Percentiles rank a stretch among this genome's conserved stretches.
These are phyloP conservation scores for Puccinia brachypodii DNA, from an alignment of 1,284 basidiomycete species.

Conservation along the genomic window DNA sequence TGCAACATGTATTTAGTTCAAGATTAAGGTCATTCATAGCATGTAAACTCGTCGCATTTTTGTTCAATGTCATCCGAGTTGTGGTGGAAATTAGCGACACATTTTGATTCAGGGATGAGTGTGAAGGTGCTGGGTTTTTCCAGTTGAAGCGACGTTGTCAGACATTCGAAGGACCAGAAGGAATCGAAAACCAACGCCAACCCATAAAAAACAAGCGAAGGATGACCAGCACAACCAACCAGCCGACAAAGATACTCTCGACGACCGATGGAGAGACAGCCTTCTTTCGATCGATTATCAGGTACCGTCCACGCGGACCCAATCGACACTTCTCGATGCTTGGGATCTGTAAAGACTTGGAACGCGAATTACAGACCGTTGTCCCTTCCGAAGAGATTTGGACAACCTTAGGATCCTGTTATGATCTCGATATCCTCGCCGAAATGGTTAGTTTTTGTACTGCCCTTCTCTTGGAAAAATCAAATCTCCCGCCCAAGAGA, in stretches of 20 bases:
- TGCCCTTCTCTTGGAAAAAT: background rate
- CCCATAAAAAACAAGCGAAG: no score
- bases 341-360: constrained; percentile 38
- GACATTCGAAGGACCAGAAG: no score
- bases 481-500: background rate
- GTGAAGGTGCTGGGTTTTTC: no score
- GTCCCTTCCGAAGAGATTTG: constrained; percentile 28
- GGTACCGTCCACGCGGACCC: constrained; percentile 15
- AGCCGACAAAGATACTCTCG: background rate
- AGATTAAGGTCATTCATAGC: no score
- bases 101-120: no score
- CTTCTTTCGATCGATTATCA: constrained; percentile 40
- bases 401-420: constrained; percentile 12
- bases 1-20: no score
- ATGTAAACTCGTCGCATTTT: no score
- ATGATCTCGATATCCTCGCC: constrained; percentile 37
- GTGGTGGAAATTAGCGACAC: no score
- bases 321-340: constrained; percentile 41
- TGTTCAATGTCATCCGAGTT: no score
- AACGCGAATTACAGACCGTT: constrained; percentile 31
- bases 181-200: no score
- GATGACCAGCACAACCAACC: background rate
- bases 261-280: constrained; percentile 42
- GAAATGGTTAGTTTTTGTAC: constrained; percentile 7
- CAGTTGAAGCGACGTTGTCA: no score